Evolutionary conservation across 2,329 filamentous ascomycete species (phyloP).

Genomic region (Huntiella savannae): DNA sequence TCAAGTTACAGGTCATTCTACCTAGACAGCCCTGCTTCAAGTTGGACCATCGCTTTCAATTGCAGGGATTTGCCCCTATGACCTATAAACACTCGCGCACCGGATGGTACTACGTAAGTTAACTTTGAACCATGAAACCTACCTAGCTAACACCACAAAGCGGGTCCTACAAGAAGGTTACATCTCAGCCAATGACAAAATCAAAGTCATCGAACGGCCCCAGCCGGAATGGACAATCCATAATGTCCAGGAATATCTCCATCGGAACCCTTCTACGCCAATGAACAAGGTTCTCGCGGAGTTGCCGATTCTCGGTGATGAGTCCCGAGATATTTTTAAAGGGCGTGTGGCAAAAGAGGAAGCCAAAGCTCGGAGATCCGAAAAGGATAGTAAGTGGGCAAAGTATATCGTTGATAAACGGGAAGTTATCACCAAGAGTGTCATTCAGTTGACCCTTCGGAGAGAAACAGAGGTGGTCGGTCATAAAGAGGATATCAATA

Average conservation of each 20-base stretch:
- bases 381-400: conserved; percentile 22
- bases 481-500: conserved; percentile 14
- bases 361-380: conserved; percentile 15
- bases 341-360: conserved; percentile 29
- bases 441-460: conserved; percentile 34
- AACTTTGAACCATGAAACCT: neutral
- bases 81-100: conserved; percentile 38
- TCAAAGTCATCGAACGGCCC: conserved; percentile 33
- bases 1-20: conserved; percentile 38
- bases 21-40: conserved; percentile 50
- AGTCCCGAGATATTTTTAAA: conserved; percentile 29
- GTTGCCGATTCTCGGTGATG: conserved; percentile 30
- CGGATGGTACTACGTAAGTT: conserved; percentile 38
- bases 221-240: conserved; percentile 44
- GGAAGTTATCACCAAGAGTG: conserved; percentile 28
- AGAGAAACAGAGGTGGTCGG: conserved; percentile 13
- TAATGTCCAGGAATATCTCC: conserved; percentile 42
- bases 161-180: conserved; percentile 36
- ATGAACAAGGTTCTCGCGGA: conserved; percentile 33
- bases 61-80: conserved; percentile 40
- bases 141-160: neutral
- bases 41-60: conserved; percentile 46
- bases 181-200: conserved; percentile 35
- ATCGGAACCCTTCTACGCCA: conserved; percentile 28
- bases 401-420: conserved; percentile 30